Evolutionary conservation across 805 yeast species (phyloP).

Genomic region (Maudiozyma bulderi): DNA sequence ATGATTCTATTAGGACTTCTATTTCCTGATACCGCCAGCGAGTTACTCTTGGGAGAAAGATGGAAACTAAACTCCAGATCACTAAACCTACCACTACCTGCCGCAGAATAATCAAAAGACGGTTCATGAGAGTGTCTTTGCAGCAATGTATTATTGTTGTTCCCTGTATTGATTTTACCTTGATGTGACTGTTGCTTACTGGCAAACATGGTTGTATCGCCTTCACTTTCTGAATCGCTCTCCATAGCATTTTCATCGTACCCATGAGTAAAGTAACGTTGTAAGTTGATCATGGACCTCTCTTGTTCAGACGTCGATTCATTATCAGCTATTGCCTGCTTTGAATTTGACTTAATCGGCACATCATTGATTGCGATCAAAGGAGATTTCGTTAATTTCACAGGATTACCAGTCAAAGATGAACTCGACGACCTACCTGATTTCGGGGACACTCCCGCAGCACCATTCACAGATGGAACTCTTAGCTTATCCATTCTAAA

Average conservation of each 20-base stretch:
- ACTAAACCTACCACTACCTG: constrained; percentile 8
- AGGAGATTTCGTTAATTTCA: neutral
- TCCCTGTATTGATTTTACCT: neutral
- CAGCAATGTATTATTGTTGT: neutral
- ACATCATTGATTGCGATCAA: constrained; percentile 2
- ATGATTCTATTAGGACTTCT: neutral
- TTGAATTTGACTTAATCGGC: neutral
- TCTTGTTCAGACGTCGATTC: neutral
- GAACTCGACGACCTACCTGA: too few relatives aligned
- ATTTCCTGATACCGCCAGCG: neutral
- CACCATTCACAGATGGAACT: neutral
- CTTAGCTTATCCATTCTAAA: neutral
- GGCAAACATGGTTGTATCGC: neutral
- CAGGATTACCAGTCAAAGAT: neutral
- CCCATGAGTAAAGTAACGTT: neutral
- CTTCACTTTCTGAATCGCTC: neutral
- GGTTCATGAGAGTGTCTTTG: neutral
- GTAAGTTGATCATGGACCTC: neutral
- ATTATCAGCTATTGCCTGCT: too few relatives aligned
- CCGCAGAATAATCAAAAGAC: constrained; percentile 2
- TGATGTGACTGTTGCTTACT: neutral
- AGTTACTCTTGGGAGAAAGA: neutral
- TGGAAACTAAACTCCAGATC: constrained; percentile 5
- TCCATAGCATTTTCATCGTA: neutral
- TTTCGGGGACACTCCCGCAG: too few relatives aligned